These are phyloP conservation scores for Prunus campanulata DNA, from an alignment of 306 rosid genomes.

Conservation along the genomic window DNA sequence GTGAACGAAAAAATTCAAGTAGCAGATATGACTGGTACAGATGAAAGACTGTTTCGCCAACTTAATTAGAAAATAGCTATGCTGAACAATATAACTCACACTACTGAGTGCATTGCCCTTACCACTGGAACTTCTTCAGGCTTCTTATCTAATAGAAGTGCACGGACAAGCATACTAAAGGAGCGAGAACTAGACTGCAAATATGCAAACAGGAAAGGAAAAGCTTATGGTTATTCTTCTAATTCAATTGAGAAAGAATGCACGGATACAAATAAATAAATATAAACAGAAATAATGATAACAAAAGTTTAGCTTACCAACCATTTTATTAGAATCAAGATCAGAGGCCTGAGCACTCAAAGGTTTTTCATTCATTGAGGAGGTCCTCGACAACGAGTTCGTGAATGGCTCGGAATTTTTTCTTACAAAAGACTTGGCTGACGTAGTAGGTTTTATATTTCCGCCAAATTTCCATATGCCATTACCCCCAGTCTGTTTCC, in stretches of 20 bases:
- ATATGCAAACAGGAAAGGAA: neutral
- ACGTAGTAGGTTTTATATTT: conserved; percentile 52
- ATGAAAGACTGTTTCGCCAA: neutral
- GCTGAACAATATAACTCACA: conserved; percentile 7
- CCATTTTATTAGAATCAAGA: conserved; percentile 74
- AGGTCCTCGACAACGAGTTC: conserved; percentile 67
- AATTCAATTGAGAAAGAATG: conserved; percentile 12
- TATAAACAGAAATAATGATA: conserved; percentile 3
- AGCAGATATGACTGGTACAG: neutral
- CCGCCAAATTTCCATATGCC: conserved; percentile 93
- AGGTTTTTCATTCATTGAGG: conserved; percentile 64
- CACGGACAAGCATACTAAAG: conserved; percentile 69
- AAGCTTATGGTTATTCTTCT: neutral
- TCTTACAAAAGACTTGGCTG: conserved; percentile 62
- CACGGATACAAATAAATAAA: conserved; percentile 13
- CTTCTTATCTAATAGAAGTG: conserved; percentile 69
- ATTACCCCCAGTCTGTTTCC: conserved; percentile 80
- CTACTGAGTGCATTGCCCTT: conserved; percentile 19
- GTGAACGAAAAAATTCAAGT: neutral
- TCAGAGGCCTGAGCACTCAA: conserved; percentile 35
- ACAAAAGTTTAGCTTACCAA: conserved; percentile 46
- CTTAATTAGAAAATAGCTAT: neutral
- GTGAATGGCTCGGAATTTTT: conserved; percentile 86
- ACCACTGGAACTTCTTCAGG: conserved; percentile 94
- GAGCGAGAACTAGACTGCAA: conserved; percentile 64